Evolutionary conservation across 179 eudicot species (phyloP).

Genomic region (Drosera spatulata): DNA sequence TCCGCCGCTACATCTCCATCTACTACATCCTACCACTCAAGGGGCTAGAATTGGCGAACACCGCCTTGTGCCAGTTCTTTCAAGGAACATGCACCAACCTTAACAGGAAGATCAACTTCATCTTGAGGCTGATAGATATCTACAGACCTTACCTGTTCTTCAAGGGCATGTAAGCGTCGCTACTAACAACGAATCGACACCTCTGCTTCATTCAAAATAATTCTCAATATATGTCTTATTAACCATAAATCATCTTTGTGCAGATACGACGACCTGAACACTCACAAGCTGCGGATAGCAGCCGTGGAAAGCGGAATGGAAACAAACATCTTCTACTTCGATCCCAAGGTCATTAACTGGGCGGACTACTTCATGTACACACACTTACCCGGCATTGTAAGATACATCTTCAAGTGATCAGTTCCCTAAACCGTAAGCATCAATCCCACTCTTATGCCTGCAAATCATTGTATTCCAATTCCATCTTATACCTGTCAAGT

Average conservation of each 20-base stretch:
- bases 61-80: conserved; percentile 49
- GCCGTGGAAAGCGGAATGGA: conserved; percentile 33
- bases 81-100: conserved; percentile 25
- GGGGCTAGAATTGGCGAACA: conserved; percentile 53
- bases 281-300: conserved; percentile 42
- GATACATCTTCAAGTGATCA: conserved; percentile 41
- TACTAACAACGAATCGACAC: too few species aligned
- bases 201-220: too few species aligned
- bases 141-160: conserved; percentile 83
- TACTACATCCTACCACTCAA: conserved; percentile 70
- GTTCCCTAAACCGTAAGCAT: too few species aligned
- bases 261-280: conserved; percentile 67
- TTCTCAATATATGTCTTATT: too few species aligned
- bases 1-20: conserved; percentile 50
- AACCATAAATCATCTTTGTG: background rate
- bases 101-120: conserved; percentile 38
- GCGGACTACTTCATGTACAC: conserved; percentile 50
- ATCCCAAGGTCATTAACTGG: conserved; percentile 67
- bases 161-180: conserved; percentile 56
- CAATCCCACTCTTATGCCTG: too few species aligned
- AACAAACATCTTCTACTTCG: conserved; percentile 55
- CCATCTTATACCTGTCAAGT: too few species aligned
- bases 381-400: conserved; percentile 72
- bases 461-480: too few species aligned
- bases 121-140: conserved; percentile 46